Evolutionary conservation across 306 rosid genomes (phyloP).

Genomic region (Psophocarpus tetragonolobus): DNA sequence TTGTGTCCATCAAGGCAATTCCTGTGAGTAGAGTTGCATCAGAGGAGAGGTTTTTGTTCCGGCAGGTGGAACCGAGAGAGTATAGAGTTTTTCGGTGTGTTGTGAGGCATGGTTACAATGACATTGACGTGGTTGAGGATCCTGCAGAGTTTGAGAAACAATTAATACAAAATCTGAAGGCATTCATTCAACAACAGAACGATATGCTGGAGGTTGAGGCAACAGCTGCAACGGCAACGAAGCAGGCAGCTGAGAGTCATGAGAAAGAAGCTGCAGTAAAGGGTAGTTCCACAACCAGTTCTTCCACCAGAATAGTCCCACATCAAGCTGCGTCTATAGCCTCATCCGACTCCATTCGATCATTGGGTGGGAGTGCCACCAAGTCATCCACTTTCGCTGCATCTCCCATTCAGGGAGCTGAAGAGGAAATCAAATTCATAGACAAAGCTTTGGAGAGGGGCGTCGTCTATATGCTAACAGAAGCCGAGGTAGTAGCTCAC

Average conservation of each 20-base stretch:
- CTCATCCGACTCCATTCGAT: slow-evolving; percentile 34
- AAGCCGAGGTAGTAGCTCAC: slow-evolving; percentile 70
- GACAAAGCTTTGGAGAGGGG: slow-evolving; percentile 62
- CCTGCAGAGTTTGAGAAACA: slow-evolving; percentile 58
- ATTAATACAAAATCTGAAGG: slow-evolving; percentile 58
- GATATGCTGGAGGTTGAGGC: slow-evolving; percentile 30
- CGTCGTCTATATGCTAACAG: slow-evolving; percentile 71
- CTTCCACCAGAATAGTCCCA: slow-evolving; percentile 34
- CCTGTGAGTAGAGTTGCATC: slow-evolving; percentile 56
- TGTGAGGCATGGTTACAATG: slow-evolving; percentile 82
- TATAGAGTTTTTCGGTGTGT: slow-evolving; percentile 68
- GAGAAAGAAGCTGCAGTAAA: neutral
- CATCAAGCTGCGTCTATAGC: neutral
- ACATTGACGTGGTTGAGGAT: slow-evolving; percentile 54
- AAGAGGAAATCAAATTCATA: slow-evolving; percentile 57
- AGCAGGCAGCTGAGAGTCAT: too few species aligned
- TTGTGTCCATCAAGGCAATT: slow-evolving; percentile 72
- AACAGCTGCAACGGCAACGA: neutral
- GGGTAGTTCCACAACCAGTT: neutral
- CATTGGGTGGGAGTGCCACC: neutral
- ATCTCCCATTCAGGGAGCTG: slow-evolving; percentile 40
- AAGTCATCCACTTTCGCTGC: slow-evolving; percentile 29
- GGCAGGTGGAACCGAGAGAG: slow-evolving; percentile 66
- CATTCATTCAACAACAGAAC: slow-evolving; percentile 47
- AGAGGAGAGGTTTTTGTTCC: slow-evolving; percentile 72